Percentiles rank a stretch among this genome's conserved stretches.
Conservation (phyloP, 2,329 filamentous ascomycete species). For the Sphaerulina populicola region DNA sequence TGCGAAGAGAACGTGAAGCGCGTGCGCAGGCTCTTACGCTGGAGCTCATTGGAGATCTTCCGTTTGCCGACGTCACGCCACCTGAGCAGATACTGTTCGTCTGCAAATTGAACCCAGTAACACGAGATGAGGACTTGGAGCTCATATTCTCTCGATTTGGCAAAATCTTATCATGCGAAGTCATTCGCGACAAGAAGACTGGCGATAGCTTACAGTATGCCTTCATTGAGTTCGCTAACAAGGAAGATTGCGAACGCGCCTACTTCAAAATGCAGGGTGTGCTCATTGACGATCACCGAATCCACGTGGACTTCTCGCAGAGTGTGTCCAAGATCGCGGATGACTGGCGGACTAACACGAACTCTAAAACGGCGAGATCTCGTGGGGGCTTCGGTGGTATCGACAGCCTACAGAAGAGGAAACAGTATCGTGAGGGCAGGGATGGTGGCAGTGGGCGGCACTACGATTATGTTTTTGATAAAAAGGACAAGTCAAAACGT, state of each 20-base stretch:
- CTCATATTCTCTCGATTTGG: constrained; percentile 96
- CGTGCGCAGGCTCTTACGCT: constrained; percentile 88
- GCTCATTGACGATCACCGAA: constrained; percentile 90
- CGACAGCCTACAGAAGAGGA: constrained; percentile 74
- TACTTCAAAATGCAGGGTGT: constrained; percentile 99
- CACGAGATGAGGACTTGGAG: constrained; percentile 85
- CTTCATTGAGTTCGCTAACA: constrained; percentile 93
- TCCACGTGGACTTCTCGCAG: constrained; percentile 97
- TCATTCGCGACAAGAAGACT: constrained; percentile 87
- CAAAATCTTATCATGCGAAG: constrained; percentile 88
- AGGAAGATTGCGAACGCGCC: constrained; percentile 84
- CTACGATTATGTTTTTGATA: constrained; percentile 77
- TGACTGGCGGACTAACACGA: constrained; percentile 78
- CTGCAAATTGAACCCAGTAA: constrained; percentile 96
- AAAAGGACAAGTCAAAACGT: constrained; percentile 38
- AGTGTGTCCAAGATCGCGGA: constrained; percentile 81
- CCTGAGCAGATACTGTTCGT: constrained; percentile 97
- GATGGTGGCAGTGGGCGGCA: constrained; percentile 38
- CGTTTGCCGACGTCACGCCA: constrained; percentile 93
- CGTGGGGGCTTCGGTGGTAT: constrained; percentile 86
- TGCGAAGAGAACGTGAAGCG: constrained; percentile 79
- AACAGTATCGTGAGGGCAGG: constrained; percentile 61
- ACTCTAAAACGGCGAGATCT: constrained; percentile 61
- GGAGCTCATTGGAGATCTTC: constrained; percentile 95
- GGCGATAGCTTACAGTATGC: constrained; percentile 95